Base-by-base conservation (phyloP, 2,329 filamentous ascomycete genomes). In the Cladosporium austrohemisphaericum region DNA sequence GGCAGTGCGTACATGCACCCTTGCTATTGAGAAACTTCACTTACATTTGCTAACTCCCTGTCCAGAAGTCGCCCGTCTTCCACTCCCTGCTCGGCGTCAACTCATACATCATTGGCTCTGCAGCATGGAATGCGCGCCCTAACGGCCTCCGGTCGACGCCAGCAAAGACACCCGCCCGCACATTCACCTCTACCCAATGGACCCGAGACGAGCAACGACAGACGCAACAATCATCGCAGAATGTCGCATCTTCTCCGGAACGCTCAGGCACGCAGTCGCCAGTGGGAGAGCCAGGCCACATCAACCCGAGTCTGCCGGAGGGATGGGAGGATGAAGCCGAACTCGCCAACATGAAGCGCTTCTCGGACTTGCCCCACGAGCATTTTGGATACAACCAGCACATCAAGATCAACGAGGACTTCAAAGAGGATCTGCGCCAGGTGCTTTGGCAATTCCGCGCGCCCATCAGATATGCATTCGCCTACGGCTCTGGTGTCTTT, bases 401-500 rank as follows among this genome's bases (percentile, higher is more conserved):
- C 70, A 95, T 97, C 76, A 78, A 89, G 52, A 94, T 97, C 64
- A 94, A 97, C 65, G 84, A 89, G 64, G 91, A 97, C 66, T 93
- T 97, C 69, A 96, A 95, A 64, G 87, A 96, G 68, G 85, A 85
- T 10, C 71, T 98, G 61, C 83, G 91, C 47, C 82, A 90, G 60
- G 87, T 97, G 56, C 75, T 96, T 18, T 93, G 90, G 80, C 82
- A 94, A 62, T 97, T 98, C 69, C 79, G 85, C 44, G 92, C 93
- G 1, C 92, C 93, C 0, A 95, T 98, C 57, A 83, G 91, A 49
- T 97, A 97, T 73, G 92, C 91, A 11, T 95, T 98, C 68, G 93
- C 93, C 1, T 98, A 98, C 65, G 93, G 93, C 18, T 97, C 92
- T 5, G 93, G 93, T 3, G 93, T 98, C 8, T 98, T 98, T 63